Percentiles rank a stretch among this genome's conserved stretches.
Evolutionary conservation across 2,329 filamentous ascomycete species (phyloP).

Genomic region (Botryotinia calthae): DNA sequence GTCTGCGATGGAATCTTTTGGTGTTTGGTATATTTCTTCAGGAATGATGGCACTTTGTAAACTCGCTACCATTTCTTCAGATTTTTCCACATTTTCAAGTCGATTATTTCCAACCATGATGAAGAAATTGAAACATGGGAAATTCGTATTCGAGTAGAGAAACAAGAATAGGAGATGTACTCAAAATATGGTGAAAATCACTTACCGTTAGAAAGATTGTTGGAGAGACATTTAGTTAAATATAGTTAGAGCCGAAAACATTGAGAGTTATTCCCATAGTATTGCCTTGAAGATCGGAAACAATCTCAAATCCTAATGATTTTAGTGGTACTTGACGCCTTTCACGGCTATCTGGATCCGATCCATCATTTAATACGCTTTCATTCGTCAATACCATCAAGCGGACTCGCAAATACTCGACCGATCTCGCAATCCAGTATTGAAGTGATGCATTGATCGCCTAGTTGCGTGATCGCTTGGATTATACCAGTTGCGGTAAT

Average conservation of each 20-base stretch:
- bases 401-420: not conserved
- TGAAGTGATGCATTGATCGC: not conserved
- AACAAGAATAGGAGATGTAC: not conserved
- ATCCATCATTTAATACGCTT: not conserved
- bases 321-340: not conserved
- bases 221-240: not conserved
- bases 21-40: slow-evolving; percentile 22
- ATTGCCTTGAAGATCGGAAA: not conserved
- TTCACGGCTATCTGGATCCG: not conserved
- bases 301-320: not conserved
- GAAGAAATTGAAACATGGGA: slow-evolving; percentile 24
- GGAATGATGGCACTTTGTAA: slow-evolving; percentile 23
- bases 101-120: slow-evolving; percentile 30
- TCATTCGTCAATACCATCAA: slow-evolving; percentile 1
- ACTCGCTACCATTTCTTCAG: slow-evolving; percentile 25
- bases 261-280: not conserved
- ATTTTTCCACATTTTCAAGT: slow-evolving; percentile 28
- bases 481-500: not conserved
- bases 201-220: not conserved
- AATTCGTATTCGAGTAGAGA: not conserved
- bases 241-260: not conserved
- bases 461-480: not conserved
- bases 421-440: not conserved
- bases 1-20: slow-evolving; percentile 22
- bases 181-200: not conserved